Percentiles rank a stretch among this genome's conserved stretches.
phyloP scores from a whole-genome alignment of 352 stramenopile species.

The Globisporangium heterothallicum region DNA sequence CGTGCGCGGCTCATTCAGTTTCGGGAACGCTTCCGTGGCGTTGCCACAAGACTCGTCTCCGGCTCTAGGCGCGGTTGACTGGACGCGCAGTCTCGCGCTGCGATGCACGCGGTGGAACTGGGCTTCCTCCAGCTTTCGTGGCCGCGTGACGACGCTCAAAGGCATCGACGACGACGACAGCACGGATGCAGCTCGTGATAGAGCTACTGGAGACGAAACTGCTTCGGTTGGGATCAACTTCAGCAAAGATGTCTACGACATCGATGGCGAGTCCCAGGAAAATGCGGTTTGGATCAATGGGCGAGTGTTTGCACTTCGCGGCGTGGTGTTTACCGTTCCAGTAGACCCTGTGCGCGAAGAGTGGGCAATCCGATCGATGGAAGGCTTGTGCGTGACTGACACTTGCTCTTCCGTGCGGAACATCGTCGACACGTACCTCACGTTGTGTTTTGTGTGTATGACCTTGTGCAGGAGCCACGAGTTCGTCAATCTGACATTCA shows the following conservation, averaged over 20 bases:
- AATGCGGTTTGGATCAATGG: conserved; percentile 49
- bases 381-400: background rate
- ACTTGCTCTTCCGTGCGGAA: too few relatives aligned
- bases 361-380: conserved; percentile 19
- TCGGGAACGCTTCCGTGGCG: conserved; percentile 16
- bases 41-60: background rate
- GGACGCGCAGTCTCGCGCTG: conserved; percentile 34
- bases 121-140: conserved; percentile 31
- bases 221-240: conserved; percentile 37
- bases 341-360: conserved; percentile 6
- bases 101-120: conserved; percentile 39
- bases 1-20: conserved; percentile 20
- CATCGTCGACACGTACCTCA: background rate
- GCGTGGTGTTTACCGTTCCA: conserved; percentile 27
- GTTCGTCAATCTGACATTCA: conserved; percentile 26
- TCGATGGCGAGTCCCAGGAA: conserved; percentile 41
- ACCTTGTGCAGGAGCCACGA: conserved; percentile 6
- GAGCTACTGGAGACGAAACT: conserved; percentile 1
- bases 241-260: conserved; percentile 42
- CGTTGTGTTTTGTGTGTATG: background rate
- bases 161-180: conserved; percentile 6
- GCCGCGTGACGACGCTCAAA: conserved; percentile 15
- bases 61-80: conserved; percentile 32
- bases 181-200: background rate
- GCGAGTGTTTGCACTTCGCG: conserved; percentile 24